A percentile compares a stretch with the other conserved stretches of the same genome.
Evolutionary conservation across 805 yeast genomes (phyloP).

Genomic region (Kodamaea lidongshanica): DNA sequence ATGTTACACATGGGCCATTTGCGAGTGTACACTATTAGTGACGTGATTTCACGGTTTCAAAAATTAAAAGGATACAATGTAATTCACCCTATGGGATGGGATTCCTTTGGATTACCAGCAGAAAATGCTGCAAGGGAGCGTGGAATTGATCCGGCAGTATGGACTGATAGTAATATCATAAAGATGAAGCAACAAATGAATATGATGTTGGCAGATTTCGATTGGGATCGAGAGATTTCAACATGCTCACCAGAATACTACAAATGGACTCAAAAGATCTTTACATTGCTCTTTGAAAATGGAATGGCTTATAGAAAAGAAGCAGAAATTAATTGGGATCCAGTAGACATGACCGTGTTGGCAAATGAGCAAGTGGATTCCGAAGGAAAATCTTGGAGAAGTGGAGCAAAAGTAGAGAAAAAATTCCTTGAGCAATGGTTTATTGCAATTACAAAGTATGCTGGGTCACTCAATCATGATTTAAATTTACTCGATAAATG

Average conservation of each 20-base stretch:
- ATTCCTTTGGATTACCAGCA: slow-evolving; percentile 97
- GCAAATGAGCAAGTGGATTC: slow-evolving; percentile 95
- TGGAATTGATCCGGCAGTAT: slow-evolving; percentile 65
- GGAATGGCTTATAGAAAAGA: slow-evolving; percentile 81
- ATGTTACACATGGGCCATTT: slow-evolving; percentile 89
- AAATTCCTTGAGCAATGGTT: slow-evolving; percentile 86
- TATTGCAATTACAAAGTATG: slow-evolving; percentile 79
- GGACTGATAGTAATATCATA: slow-evolving; percentile 78
- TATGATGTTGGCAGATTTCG: slow-evolving; percentile 76
- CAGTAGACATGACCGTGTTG: slow-evolving; percentile 86
- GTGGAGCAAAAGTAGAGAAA: slow-evolving; percentile 92
- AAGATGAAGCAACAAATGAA: slow-evolving; percentile 83
- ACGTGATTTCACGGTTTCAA: slow-evolving; percentile 71
- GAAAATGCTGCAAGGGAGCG: slow-evolving; percentile 96
- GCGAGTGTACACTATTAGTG: slow-evolving; percentile 87
- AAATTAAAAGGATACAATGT: slow-evolving; percentile 72
- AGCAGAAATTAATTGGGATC: slow-evolving; percentile 97
- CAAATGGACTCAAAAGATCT: slow-evolving; percentile 87
- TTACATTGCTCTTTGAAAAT: slow-evolving; percentile 61
- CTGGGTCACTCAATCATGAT: slow-evolving; percentile 61
- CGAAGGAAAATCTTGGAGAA: slow-evolving; percentile 91
- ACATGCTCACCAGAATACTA: slow-evolving; percentile 87
- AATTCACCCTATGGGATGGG: slow-evolving; percentile 98
- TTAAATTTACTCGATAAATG: slow-evolving; percentile 57
- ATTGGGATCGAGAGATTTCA: slow-evolving; percentile 86